Evolutionary conservation across 805 yeast species (phyloP).

Genomic region (Sugiyamaella boreocaroliniensis): DNA sequence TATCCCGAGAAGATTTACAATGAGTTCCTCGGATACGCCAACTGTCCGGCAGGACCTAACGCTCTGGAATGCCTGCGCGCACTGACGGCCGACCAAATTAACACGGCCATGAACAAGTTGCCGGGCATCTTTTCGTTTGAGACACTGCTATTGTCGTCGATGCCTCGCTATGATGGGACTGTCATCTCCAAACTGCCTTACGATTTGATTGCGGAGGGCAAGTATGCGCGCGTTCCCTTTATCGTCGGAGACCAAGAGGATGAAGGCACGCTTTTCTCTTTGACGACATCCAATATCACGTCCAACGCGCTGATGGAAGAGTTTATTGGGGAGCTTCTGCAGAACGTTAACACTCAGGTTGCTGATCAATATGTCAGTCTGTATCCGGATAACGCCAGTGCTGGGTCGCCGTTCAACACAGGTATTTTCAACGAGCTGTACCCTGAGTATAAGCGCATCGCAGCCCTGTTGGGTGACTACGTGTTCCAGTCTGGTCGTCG

Average conservation of each 20-base stretch:
- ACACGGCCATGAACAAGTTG: conserved; percentile 6
- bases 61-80: conserved; percentile 9
- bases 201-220: conserved; percentile 8
- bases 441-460: conserved; percentile 14
- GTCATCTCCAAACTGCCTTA: conserved; percentile 4
- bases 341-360: neutral
- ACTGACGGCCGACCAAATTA: conserved; percentile 6
- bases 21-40: conserved; percentile 5
- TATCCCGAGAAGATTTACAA: conserved; percentile 11
- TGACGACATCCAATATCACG: conserved; percentile 5
- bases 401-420: conserved; percentile 17
- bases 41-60: conserved; percentile 5
- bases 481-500: conserved; percentile 15
- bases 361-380: neutral
- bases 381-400: conserved; percentile 14
- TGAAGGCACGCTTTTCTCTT: conserved; percentile 18
- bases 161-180: conserved; percentile 15
- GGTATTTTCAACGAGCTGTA: conserved; percentile 7
- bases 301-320: conserved; percentile 3
- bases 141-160: conserved; percentile 8
- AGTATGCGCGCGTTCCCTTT: conserved; percentile 12
- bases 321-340: neutral
- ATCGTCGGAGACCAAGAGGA: conserved; percentile 16
- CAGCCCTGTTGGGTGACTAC: conserved; percentile 14
- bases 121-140: conserved; percentile 7